A percentile compares a stretch with the other conserved stretches of the same genome.
Evolutionary conservation across 2,329 filamentous ascomycete species (phyloP).

Genomic region (Stemphylium vesicarium): DNA sequence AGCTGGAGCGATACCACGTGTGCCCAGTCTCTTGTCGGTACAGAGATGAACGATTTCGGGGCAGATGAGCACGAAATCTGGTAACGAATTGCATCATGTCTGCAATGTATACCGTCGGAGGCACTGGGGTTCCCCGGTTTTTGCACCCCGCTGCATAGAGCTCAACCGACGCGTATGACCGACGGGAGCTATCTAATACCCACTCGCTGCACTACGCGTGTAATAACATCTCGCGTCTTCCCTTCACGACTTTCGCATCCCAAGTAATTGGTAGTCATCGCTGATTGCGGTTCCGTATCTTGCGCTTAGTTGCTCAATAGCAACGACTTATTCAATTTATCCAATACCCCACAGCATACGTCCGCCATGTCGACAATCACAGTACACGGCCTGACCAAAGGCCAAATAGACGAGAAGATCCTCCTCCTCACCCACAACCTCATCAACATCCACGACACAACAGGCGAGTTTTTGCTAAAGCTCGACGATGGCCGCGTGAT

Average conservation of each 20-base stretch:
- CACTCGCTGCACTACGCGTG: conserved; percentile 8
- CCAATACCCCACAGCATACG: neutral
- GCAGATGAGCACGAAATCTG: conserved; percentile 29
- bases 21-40: conserved; percentile 22
- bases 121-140: conserved; percentile 17
- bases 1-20: conserved; percentile 25
- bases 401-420: conserved; percentile 62
- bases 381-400: conserved; percentile 50
- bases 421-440: conserved; percentile 73
- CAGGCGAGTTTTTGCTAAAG: conserved; percentile 74
- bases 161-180: conserved; percentile 11
- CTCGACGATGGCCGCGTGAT: conserved; percentile 77
- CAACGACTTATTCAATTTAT: neutral
- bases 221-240: neutral
- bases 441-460: conserved; percentile 77
- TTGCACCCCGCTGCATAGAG: conserved; percentile 12
- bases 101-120: conserved; percentile 8
- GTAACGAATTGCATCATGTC: conserved; percentile 8
- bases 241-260: neutral
- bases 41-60: conserved; percentile 29
- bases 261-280: neutral
- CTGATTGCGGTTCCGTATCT: neutral
- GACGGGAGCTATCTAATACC: conserved; percentile 6
- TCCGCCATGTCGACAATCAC: conserved; percentile 49
- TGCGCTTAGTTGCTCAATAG: neutral